Base-by-base conservation (phyloP, 805 yeast genomes). In the Candida suzukii region DNA sequence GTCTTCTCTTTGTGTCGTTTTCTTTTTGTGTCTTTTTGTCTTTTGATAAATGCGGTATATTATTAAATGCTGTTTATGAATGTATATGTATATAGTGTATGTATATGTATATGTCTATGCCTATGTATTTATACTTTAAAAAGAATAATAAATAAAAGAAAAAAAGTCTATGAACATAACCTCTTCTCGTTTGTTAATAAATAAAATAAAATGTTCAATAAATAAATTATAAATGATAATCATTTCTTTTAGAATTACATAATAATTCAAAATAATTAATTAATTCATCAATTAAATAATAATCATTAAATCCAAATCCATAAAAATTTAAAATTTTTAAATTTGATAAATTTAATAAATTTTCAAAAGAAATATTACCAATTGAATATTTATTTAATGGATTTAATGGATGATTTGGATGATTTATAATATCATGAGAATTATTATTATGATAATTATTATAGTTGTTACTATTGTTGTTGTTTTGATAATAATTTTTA, bases 301-400 rank as follows among this genome's bases (percentile, higher is more conserved):
- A 38, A 28, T 50, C 53, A 34, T 37, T 33, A 33, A 48, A 42
- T 19, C 52, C 52, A 40, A 46, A 48, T 6, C 52, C 52, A 17
- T 42, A 30, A 11, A 43, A 35, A 27, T 45, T 38, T 35, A 42
- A 25, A 32, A 24, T 12, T 12, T 43, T 41, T 2, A 20, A 21
- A 7, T 14, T 24, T 8, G 8, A n/a, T n/a, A n/a, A 11, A 24
- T 24, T 24, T 11, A 11, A 7, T 12, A 26, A 13, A 26, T 4
- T 7, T 7, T 12, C 4, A 26, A 11, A 26, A 14, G 38, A 26
- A 6, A 35, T 26, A 10, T 26, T 26, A 17, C 30, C 31, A 5
- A 17, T 18, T 26, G 31, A 26, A 16, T n/a, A 31, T 12, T 31
- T 31, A 12, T 31, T 31, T 4, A 11, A 11, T 21, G 35, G 26